Evolutionary conservation across 2,329 filamentous ascomycete genomes (phyloP).

Genomic region (Knufia petricola): DNA sequence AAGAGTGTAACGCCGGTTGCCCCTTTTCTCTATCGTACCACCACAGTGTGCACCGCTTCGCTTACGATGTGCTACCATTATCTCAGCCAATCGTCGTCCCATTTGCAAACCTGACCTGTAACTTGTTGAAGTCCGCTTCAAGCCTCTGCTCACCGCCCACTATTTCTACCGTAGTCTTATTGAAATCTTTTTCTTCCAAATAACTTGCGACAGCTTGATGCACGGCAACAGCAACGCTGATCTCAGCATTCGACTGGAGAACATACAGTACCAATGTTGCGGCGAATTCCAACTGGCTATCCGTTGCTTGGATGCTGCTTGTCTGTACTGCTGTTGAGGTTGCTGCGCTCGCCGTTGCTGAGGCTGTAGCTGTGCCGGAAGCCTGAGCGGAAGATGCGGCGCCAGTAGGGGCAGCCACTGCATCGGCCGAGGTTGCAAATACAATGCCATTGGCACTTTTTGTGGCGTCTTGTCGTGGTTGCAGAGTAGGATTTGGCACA

Average conservation of each 20-base stretch:
- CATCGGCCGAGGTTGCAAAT: conserved; percentile 9
- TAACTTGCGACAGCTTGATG: conserved; percentile 20
- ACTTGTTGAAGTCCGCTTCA: conserved; percentile 29
- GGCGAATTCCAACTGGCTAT: conserved; percentile 12
- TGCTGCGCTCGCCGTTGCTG: conserved; percentile 25
- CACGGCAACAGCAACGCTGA: conserved; percentile 23
- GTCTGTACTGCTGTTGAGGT: conserved; percentile 15
- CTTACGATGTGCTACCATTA: not conserved
- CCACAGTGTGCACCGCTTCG: not conserved
- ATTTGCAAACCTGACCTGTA: conserved; percentile 27
- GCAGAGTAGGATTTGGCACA: conserved; percentile 10
- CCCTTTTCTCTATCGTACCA: not conserved
- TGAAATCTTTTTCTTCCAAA: conserved; percentile 26
- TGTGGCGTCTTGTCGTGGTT: conserved; percentile 2
- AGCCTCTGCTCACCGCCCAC: conserved; percentile 25
- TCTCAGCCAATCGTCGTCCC: conserved; percentile 25
- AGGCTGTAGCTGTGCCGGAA: conserved; percentile 23
- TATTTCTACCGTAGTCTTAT: conserved; percentile 23
- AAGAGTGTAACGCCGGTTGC: not conserved
- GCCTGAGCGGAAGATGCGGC: conserved; percentile 13
- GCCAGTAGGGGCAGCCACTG: conserved; percentile 11
- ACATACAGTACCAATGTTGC: conserved; percentile 21
- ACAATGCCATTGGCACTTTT: conserved; percentile 8
- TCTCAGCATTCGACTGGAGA: conserved; percentile 25
- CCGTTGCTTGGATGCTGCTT: conserved; percentile 15